Percentiles rank a stretch among this genome's conserved stretches.
phyloP scores from a whole-genome alignment of 805 yeast species.

The Vanderwaltozyma tropicalis region DNA sequence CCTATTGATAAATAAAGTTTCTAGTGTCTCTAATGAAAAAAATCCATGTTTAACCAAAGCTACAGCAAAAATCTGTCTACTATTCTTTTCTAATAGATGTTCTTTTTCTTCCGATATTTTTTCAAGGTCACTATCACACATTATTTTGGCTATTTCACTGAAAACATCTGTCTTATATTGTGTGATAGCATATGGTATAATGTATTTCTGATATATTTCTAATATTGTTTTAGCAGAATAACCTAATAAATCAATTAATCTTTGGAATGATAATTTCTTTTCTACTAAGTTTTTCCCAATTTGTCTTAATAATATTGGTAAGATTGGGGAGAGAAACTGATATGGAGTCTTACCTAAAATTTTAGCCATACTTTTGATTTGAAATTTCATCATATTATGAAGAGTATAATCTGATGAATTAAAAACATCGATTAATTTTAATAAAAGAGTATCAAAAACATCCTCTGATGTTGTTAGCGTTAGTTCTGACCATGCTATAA shows the following conservation, averaged over 20 bases:
- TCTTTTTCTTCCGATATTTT: constrained; percentile 14
- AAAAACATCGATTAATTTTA: constrained; percentile 55
- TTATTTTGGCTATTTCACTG: constrained; percentile 23
- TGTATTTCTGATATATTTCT: constrained; percentile 56
- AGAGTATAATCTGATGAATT: constrained; percentile 52
- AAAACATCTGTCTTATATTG: constrained; percentile 55
- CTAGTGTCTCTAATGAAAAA: constrained; percentile 23
- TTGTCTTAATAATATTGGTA: constrained; percentile 59
- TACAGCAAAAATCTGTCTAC: constrained; percentile 28
- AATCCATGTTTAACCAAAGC: constrained; percentile 26
- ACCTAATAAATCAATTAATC: constrained; percentile 55
- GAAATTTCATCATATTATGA: constrained; percentile 57
- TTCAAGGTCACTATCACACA: constrained; percentile 17
- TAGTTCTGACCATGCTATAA: constrained; percentile 54
- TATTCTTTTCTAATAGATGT: constrained; percentile 19
- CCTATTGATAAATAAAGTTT: constrained; percentile 21
- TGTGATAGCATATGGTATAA: constrained; percentile 66
- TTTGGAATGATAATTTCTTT: constrained; percentile 44
- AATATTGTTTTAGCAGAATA: constrained; percentile 54
- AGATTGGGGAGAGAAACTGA: constrained; percentile 67
- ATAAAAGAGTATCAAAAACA: constrained; percentile 51
- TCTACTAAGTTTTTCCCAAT: constrained; percentile 44
- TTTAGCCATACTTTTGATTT: constrained; percentile 47
- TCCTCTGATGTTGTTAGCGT: constrained; percentile 57
- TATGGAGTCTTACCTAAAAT: constrained; percentile 57